Conservation (phyloP, 2,329 filamentous ascomycete species). For the Diatrype stigma region DNA sequence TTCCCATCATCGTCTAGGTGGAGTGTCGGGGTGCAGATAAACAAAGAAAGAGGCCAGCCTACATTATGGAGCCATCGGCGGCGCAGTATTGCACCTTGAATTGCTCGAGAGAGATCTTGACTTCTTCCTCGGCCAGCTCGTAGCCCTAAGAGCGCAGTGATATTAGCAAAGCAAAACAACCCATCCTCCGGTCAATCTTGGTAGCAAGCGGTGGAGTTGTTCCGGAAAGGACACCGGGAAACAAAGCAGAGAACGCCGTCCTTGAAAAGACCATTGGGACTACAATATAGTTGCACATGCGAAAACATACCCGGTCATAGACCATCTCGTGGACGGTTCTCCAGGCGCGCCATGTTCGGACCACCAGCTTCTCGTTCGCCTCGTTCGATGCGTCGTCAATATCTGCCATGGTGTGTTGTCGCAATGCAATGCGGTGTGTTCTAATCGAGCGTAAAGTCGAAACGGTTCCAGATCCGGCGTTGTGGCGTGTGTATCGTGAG, state of each 20-base stretch:
- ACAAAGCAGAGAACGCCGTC: too few species aligned
- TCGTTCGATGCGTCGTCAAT: slow-evolving; percentile 31
- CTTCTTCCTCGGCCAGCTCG: slow-evolving; percentile 83
- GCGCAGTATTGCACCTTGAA: slow-evolving; percentile 72
- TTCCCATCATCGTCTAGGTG: too few species aligned
- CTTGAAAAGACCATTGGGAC: too few species aligned
- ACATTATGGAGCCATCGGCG: slow-evolving; percentile 72
- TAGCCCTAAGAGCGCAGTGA: slow-evolving; percentile 83
- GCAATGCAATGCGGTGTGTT: too few species aligned
- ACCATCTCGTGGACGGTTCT: slow-evolving; percentile 95
- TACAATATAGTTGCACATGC: too few species aligned
- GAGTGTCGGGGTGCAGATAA: not conserved
- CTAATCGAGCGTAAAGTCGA: too few species aligned
- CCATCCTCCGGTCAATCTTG: too few species aligned
- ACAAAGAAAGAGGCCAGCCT: slow-evolving; percentile 31
- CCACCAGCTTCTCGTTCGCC: slow-evolving; percentile 48
- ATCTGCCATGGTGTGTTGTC: slow-evolving; percentile 40
- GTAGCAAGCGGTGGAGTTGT: too few species aligned
- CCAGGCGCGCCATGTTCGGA: slow-evolving; percentile 88
- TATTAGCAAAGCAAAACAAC: too few species aligned
- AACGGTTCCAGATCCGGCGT: too few species aligned
- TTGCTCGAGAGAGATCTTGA: slow-evolving; percentile 77
- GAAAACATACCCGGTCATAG: slow-evolving; percentile 68
- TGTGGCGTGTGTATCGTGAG: too few species aligned
- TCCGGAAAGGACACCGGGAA: too few species aligned